Conservation (phyloP, 129 eudicot species). For the Helianthus tuberosus region DNA sequence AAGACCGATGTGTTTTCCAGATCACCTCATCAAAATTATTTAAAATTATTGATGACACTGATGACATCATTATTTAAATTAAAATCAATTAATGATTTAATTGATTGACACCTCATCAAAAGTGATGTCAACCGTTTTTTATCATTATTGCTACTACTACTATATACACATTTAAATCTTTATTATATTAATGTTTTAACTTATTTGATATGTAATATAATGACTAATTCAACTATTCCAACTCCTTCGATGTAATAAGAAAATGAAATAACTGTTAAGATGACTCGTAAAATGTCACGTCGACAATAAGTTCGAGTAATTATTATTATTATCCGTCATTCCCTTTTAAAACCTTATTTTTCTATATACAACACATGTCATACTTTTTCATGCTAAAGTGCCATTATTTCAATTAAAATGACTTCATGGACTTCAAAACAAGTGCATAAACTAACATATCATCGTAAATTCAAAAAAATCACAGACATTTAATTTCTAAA, state of each 20-base stretch:
- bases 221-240: too few species aligned
- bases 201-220: neutral
- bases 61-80: neutral
- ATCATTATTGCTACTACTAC: too few species aligned
- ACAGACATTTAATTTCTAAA: neutral
- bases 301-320: too few species aligned
- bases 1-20: too few species aligned
- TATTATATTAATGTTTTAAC: neutral
- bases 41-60: neutral
- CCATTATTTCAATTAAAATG: neutral
- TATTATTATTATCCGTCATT: too few species aligned
- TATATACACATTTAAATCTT: neutral
- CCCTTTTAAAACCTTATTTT: too few species aligned
- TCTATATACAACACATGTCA: too few species aligned
- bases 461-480: neutral
- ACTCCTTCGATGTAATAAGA: neutral
- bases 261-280: neutral
- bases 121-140: neutral
- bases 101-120: neutral
- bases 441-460: constrained; percentile 2
- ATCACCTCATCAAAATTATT: neutral
- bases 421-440: neutral
- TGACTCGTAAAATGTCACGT: neutral
- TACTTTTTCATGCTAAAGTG: neutral
- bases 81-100: neutral